Evolutionary conservation across 176 grass and related monocot species (phyloP), one percentile per base, ranked within the genome.

Genomic region (Lolium perenne): DNA sequence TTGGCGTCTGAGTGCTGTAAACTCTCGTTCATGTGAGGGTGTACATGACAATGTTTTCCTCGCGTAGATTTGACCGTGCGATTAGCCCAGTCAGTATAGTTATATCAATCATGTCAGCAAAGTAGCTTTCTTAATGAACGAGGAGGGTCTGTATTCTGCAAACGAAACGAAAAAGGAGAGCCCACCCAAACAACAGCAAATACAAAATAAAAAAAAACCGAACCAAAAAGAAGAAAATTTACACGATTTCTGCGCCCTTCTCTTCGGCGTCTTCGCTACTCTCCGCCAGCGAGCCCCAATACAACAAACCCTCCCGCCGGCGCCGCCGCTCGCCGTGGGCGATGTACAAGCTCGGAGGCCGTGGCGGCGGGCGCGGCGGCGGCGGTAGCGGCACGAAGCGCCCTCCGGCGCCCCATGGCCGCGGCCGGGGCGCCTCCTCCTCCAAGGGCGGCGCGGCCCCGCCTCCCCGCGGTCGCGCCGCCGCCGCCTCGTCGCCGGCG

Each of bases 281-380:
- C 81, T 80, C 21, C 67, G 12, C 81, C 81, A 80, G 78, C 81
- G 85, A 81, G 77, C 61, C 81, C 82, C 50, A 74, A 80, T 41
- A 86, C 53, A 74, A 83, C 80, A 80, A 63, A 48, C 83, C 61
- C 84, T 80, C 84, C 81, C 80, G 87, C 57, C 80, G 73, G 83
- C 87, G 58, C 72, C 69, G 87, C 49, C 85, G 81, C 76, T 76
- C 71, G 82, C 85, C 69, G 81, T 53, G 85, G 81, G 64, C 65
- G 79, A 95, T 95, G 93, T 95, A 83, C 72, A 95, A 92, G 85
- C 87, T 85, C 83, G 74, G 93, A 78, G 90, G 93, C 22, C 89
- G 90, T 57, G 93, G 90, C 43, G 73, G 77, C 23, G 84, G 90
- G 59, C 87, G 89, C 69, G 85, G 89, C 38, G 80, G 74, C 18